Evolutionary conservation across 345 rosid species (phyloP).

Genomic region (Salix koriyanagi): DNA sequence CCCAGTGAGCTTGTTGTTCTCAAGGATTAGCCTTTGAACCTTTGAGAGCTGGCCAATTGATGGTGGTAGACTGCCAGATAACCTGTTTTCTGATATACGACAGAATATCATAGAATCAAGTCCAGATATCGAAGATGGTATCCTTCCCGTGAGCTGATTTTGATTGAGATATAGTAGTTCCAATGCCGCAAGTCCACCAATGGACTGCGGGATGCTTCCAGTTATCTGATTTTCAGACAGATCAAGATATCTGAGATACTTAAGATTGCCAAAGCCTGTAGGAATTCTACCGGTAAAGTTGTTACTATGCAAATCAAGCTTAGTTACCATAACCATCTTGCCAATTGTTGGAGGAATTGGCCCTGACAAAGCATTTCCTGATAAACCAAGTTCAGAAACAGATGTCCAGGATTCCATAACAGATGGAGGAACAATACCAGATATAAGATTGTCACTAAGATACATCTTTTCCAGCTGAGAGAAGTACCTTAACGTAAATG

Average conservation of each 20-base stretch:
- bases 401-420: constrained; percentile 27
- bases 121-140: constrained; percentile 45
- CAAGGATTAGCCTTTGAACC: constrained; percentile 46
- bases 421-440: constrained; percentile 34
- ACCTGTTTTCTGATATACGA: constrained; percentile 43
- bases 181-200: constrained; percentile 40
- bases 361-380: constrained; percentile 41
- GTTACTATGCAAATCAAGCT: constrained; percentile 48
- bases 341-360: constrained; percentile 38
- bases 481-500: constrained; percentile 33
- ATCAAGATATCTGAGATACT: constrained; percentile 41
- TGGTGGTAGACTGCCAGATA: constrained; percentile 45
- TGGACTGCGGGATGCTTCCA: constrained; percentile 42
- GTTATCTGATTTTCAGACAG: constrained; percentile 42
- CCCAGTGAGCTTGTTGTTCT: constrained; percentile 54
- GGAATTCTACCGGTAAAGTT: constrained; percentile 43
- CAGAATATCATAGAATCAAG: constrained; percentile 45
- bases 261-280: constrained; percentile 35
- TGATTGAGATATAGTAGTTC: constrained; percentile 38
- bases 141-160: constrained; percentile 40
- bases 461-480: constrained; percentile 31
- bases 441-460: constrained; percentile 34
- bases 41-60: constrained; percentile 49
- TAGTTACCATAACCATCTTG: constrained; percentile 26
- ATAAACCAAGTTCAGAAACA: constrained; percentile 43